Evolutionary conservation across 345 rosid genomes (phyloP).

Genomic region (Zanthoxylum bungeanum): DNA sequence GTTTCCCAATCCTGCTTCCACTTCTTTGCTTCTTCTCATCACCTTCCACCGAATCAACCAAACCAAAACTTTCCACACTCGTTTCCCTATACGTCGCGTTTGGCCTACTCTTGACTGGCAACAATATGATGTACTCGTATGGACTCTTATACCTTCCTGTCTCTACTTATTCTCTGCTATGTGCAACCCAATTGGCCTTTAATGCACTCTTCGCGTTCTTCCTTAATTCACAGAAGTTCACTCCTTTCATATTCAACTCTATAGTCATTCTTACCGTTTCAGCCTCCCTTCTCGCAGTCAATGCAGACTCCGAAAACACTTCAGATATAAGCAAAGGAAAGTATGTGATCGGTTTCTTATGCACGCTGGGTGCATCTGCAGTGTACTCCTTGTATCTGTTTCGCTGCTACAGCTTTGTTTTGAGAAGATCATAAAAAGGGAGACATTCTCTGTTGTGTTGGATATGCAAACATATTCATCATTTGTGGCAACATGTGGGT

Average conservation of each 20-base stretch:
- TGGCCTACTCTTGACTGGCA: conserved; percentile 42
- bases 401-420: conserved; percentile 46
- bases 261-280: conserved; percentile 46
- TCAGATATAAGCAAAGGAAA: conserved; percentile 20
- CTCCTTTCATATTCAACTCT: conserved; percentile 45
- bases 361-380: conserved; percentile 48
- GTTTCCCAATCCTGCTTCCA: conserved; percentile 50
- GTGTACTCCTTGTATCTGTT: conserved; percentile 41
- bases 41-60: conserved; percentile 12
- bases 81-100: conserved; percentile 28
- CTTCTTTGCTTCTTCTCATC: conserved; percentile 30
- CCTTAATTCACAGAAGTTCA: conserved; percentile 50
- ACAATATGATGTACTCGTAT: conserved; percentile 54
- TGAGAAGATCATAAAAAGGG: conserved; percentile 35
- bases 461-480: conserved; percentile 48
- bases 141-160: conserved; percentile 55
- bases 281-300: conserved; percentile 47
- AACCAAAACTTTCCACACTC: conserved; percentile 23
- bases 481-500: conserved; percentile 37
- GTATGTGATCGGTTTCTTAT: conserved; percentile 41
- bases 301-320: conserved; percentile 35
- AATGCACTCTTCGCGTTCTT: conserved; percentile 50
- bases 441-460: conserved; percentile 39
- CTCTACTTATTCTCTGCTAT: conserved; percentile 54
- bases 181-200: conserved; percentile 55